Conservation (phyloP, 177 flowering plant species). For the Vitis hybrid region DNA sequence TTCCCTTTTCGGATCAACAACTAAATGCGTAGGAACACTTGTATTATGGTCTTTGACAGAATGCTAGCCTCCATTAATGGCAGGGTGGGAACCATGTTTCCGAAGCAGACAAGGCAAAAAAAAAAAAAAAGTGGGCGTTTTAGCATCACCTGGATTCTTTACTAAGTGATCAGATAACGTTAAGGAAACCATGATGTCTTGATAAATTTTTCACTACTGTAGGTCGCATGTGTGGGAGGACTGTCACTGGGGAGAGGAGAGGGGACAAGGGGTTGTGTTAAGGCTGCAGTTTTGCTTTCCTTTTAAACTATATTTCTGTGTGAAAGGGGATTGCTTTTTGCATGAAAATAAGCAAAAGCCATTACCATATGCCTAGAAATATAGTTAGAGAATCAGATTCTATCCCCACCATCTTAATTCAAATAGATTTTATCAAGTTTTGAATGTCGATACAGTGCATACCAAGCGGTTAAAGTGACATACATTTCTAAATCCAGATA, state of each 20-base stretch:
- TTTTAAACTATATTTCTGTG: constrained; percentile 15
- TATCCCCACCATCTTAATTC: constrained; percentile 9
- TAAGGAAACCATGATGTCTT: no score
- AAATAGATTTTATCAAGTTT: background rate
- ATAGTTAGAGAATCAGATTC: constrained; percentile 25
- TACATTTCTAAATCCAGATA: no score
- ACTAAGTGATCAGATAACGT: no score
- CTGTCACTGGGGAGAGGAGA: background rate
- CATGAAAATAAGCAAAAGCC: constrained; percentile 16
- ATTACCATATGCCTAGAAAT: constrained; percentile 1
- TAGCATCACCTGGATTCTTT: no score
- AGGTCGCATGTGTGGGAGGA: no score
- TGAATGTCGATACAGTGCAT: background rate
- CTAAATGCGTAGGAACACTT: no score
- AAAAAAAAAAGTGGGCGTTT: no score
- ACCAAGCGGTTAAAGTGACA: background rate
- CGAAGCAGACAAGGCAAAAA: no score
- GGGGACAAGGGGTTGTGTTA: constrained; percentile 14
- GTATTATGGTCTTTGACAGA: no score
- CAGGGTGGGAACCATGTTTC: constrained; percentile 1
- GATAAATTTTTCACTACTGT: no score
- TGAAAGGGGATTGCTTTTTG: constrained; percentile 4
- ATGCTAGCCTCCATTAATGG: background rate
- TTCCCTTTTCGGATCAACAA: background rate
- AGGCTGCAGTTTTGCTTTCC: constrained; percentile 24